phyloP scores from a whole-genome alignment of 306 rosid genomes.

The Mucuna pruriens region DNA sequence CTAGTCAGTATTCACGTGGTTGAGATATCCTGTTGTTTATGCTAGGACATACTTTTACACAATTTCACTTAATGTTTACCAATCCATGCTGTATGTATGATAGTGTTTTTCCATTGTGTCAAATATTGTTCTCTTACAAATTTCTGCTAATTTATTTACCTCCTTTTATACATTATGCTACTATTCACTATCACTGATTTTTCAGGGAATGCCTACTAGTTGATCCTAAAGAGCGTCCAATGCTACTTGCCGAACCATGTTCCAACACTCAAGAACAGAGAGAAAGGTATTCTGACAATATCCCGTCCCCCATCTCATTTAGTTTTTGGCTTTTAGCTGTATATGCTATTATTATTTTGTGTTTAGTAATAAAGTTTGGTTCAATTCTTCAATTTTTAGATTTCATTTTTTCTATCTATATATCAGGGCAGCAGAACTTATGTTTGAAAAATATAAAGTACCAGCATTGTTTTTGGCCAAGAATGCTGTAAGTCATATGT shows the following conservation, averaged over 20 bases:
- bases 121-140: neutral
- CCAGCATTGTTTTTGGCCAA: constrained; percentile 97
- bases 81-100: neutral
- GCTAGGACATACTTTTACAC: neutral
- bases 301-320: neutral
- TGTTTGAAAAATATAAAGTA: constrained; percentile 96
- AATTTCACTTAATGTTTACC: neutral
- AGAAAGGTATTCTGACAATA: constrained; percentile 63
- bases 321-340: neutral
- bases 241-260: constrained; percentile 98
- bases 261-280: constrained; percentile 86
- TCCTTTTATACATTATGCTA: neutral
- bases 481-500: constrained; percentile 76
- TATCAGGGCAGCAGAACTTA: constrained; percentile 87
- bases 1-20: neutral
- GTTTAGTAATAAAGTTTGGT: constrained; percentile 16
- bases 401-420: constrained; percentile 25
- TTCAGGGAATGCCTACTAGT: constrained; percentile 83
- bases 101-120: neutral
- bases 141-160: neutral
- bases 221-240: constrained; percentile 96
- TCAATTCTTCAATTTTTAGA: constrained; percentile 8
- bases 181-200: constrained; percentile 18
- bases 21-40: constrained; percentile 2
- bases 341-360: neutral